Conservation (phyloP, 192 early-diverging fungal species). For the Obelidium mucronatum region DNA sequence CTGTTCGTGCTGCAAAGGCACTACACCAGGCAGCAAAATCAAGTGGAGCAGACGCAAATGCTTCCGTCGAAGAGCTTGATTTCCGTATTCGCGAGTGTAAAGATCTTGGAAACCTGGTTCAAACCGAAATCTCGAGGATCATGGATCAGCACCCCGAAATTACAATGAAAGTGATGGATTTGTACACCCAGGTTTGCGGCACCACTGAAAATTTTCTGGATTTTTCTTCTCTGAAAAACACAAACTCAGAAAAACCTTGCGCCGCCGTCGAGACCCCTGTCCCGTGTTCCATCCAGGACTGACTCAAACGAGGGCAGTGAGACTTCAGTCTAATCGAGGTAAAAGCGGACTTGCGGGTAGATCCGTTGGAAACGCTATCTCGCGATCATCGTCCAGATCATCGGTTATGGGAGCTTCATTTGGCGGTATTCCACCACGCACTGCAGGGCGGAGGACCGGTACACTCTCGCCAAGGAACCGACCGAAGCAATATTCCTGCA, state of each 20-base stretch:
- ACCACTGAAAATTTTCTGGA: background rate
- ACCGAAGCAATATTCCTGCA: background rate
- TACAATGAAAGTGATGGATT: slow-evolving; percentile 39
- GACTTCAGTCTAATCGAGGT: slow-evolving; percentile 1
- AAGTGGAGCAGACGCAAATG: background rate
- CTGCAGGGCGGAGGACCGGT: background rate
- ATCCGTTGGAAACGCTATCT: background rate
- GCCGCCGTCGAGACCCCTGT: slow-evolving; percentile 55
- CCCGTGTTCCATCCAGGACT: slow-evolving; percentile 50
- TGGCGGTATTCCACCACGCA: slow-evolving; percentile 7
- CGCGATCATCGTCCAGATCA: slow-evolving; percentile 19
- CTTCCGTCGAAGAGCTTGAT: slow-evolving; percentile 50
- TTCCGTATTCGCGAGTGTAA: slow-evolving; percentile 51
- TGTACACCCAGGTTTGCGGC: slow-evolving; percentile 54
- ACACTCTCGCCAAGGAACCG: slow-evolving; percentile 18
- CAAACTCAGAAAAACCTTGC: slow-evolving; percentile 38
- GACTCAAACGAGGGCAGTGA: slow-evolving; percentile 48
- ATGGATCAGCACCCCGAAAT: slow-evolving; percentile 48
- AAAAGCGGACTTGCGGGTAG: background rate
- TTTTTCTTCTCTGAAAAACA: background rate
- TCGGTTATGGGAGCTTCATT: slow-evolving; percentile 24
- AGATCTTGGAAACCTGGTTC: slow-evolving; percentile 54
- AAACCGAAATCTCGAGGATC: slow-evolving; percentile 48
- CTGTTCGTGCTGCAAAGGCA: slow-evolving; percentile 40
- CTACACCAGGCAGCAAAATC: slow-evolving; percentile 20